Base-by-base conservation (phyloP, 1,139 yeast genomes). In the Hansenula sp. region DNA sequence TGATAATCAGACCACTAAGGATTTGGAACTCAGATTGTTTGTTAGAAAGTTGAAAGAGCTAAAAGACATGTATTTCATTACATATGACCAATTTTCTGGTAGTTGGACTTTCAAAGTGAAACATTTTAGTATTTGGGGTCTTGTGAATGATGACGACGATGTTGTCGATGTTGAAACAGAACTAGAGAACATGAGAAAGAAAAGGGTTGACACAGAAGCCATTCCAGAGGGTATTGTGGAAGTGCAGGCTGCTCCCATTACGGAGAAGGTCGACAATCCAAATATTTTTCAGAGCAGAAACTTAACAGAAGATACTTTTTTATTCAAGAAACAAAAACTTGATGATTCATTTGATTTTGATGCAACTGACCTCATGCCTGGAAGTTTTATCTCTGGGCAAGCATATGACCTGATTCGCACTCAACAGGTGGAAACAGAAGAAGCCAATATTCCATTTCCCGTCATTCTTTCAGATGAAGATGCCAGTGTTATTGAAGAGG, bases 51-150 rank as follows among this genome's bases (percentile, higher is more conserved):
- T 84, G 45, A 71, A 72, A 44, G 67, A 66, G 38, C 66, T 76
- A 50, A 73, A 70, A 41, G 96, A 93, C 4, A 87, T 85, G 79
- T 84, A 84, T 49, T 88, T 84, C 60, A 70, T 90, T 10, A 82
- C 91, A 4, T 90, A 84, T 59, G 91, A 85, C 56, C 91, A 90
- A 1, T 72, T 79, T 19, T 77, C 79, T n/a, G 87, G 87, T 21
- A 65, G 76, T 8, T 90, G 93, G 90, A 81, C 85, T 0, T 90
- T 89, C 63, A 78, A 73, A 54, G 98, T 93, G 1, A 81, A 85
- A 51, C 99, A 93, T 67, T 93, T 93, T 58, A 89, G 96, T 67
- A 77, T 85, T 7, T 93, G 97, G 96, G 98, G 98, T 4, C 67
- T 93, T 39, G 74, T 84, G 18, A 90, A 84, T 47, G 86, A 81